phyloP scores from a whole-genome alignment of 495 filamentous ascomycete species.

The Daldinia concentrica region DNA sequence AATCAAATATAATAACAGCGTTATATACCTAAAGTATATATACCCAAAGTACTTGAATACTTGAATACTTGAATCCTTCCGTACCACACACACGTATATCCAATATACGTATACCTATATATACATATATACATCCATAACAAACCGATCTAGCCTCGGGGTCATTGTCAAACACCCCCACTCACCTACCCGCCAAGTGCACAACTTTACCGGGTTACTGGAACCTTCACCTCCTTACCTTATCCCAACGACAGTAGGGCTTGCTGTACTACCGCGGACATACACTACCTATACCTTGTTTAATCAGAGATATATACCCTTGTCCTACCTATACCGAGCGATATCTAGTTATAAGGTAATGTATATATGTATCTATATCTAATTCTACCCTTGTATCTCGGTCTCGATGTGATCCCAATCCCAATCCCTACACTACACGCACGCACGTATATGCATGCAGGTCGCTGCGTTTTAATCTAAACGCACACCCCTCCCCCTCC shows the following conservation, averaged over 20 bases:
- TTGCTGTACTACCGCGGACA: slow-evolving; percentile 14
- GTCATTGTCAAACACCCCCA: slow-evolving; percentile 4
- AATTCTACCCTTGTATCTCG: background rate
- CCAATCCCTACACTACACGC: slow-evolving; percentile 10
- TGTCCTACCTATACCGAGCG: background rate
- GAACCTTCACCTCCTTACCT: slow-evolving; percentile 36
- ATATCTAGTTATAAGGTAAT: background rate
- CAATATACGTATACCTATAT: too few species aligned
- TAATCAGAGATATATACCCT: background rate
- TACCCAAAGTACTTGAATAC: background rate
- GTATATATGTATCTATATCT: background rate
- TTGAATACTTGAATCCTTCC: too few species aligned
- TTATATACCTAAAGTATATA: background rate
- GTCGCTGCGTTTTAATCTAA: slow-evolving; percentile 22
- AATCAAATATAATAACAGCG: background rate
- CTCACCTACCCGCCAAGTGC: slow-evolving; percentile 10
- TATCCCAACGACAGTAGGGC: slow-evolving; percentile 39
- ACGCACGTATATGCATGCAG: slow-evolving; percentile 10
- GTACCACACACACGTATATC: too few species aligned
- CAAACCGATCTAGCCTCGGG: background rate
- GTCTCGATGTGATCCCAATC: background rate
- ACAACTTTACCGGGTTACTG: slow-evolving; percentile 39
- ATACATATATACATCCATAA: background rate
- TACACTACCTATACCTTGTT: background rate
- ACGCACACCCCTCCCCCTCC: background rate